Conservation (phyloP, 225 moss, liverwort and hornwort genomes). For the Ulota crispa region DNA sequence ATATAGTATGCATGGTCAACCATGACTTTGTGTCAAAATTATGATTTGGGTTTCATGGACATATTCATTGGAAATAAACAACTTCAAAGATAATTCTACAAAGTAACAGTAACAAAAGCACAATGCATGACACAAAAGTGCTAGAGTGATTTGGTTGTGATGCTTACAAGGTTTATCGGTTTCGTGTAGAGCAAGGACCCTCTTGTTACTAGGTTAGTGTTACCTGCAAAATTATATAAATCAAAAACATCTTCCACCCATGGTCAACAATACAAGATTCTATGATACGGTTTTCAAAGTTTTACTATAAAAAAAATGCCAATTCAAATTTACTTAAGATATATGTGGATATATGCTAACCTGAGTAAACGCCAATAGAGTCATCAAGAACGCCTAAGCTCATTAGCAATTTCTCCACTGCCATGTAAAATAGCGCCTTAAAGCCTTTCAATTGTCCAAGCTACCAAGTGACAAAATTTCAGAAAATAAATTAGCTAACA, state of each 20-base stretch:
- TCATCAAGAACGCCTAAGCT: slow-evolving; percentile 43
- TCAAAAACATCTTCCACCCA: neutral
- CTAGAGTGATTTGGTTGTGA: neutral
- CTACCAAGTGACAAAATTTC: slow-evolving; percentile 23
- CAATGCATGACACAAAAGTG: neutral
- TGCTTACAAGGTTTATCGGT: slow-evolving; percentile 31
- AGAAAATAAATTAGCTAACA: neutral
- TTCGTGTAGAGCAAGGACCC: slow-evolving; percentile 46
- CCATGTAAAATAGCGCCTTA: slow-evolving; percentile 16
- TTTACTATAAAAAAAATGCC: too few species aligned
- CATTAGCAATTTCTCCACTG: slow-evolving; percentile 39
- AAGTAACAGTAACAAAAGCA: rapidly evolving
- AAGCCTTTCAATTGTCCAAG: slow-evolving; percentile 51
- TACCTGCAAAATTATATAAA: slow-evolving; percentile 34
- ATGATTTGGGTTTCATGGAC: too few species aligned
- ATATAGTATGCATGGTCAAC: too few species aligned
- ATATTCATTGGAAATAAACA: too few species aligned
- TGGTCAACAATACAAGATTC: neutral
- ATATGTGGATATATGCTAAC: neutral
- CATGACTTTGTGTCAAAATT: too few species aligned
- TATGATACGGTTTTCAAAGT: neutral
- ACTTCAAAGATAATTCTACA: too few species aligned
- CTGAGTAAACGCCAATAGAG: slow-evolving; percentile 13
- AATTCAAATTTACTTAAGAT: neutral
- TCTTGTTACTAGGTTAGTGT: slow-evolving; percentile 60